These are phyloP conservation scores for Penicillium goetzii DNA, from an alignment of 495 filamentous ascomycete genomes.

Conservation along the genomic window DNA sequence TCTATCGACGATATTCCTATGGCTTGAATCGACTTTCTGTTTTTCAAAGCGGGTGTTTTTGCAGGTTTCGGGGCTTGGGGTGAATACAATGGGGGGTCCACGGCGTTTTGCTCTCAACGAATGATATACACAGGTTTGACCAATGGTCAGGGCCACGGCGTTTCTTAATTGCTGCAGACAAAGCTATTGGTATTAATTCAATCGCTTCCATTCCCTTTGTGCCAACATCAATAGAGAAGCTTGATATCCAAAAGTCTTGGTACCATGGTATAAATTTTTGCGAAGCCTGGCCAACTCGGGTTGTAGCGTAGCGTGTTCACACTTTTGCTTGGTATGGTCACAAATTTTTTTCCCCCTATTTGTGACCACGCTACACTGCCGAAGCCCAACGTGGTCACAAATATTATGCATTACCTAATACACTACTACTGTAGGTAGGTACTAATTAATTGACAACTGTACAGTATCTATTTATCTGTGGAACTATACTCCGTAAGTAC, in stretches of 20 bases:
- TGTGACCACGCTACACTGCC: too few species aligned
- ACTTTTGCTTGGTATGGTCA: too few species aligned
- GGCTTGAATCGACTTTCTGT: slow-evolving; percentile 26
- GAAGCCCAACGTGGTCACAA: too few species aligned
- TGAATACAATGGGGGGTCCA: slow-evolving; percentile 13
- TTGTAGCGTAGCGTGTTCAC: too few species aligned
- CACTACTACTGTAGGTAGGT: not conserved
- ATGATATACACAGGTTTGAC: slow-evolving; percentile 1
- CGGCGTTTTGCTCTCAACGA: slow-evolving; percentile 7
- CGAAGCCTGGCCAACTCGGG: not conserved
- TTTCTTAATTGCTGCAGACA: not conserved
- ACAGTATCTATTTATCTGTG: too few species aligned
- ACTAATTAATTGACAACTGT: too few species aligned
- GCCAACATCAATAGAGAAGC: not conserved
- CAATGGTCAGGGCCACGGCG: not conserved
- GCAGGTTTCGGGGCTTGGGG: not conserved
- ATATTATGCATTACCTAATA: too few species aligned
- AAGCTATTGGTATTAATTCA: not conserved
- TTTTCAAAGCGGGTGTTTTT: slow-evolving; percentile 19
- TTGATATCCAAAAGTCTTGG: not conserved
- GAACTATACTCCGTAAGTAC: not conserved
- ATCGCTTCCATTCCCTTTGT: not conserved
- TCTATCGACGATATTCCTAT: slow-evolving; percentile 44
- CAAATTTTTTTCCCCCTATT: too few species aligned
- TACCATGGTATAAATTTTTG: not conserved